Conservation (phyloP, 2,329 filamentous ascomycete genomes). For the Lasiodiplodia hormozganensis region DNA sequence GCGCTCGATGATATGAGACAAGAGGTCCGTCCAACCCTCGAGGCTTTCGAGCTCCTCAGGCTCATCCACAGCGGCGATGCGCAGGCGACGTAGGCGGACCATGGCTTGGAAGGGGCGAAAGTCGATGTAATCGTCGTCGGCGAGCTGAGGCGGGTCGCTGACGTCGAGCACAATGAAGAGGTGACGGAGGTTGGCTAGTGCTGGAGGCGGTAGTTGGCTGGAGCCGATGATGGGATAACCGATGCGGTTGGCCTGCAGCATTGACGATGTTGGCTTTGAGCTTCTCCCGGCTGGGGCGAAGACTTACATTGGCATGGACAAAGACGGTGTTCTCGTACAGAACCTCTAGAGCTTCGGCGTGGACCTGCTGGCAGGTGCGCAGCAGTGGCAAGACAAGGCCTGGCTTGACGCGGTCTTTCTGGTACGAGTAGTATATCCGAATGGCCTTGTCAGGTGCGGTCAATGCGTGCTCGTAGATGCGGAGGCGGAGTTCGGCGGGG, state of each 20-base stretch:
- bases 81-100: slow-evolving; percentile 1
- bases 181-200: neutral
- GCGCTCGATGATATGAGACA: slow-evolving; percentile 22
- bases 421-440: slow-evolving; percentile 23
- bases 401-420: neutral
- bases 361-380: slow-evolving; percentile 39
- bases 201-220: neutral
- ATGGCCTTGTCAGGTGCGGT: slow-evolving; percentile 34
- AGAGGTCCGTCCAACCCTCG: neutral
- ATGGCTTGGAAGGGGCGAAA: slow-evolving; percentile 24
- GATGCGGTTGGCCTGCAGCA: neutral
- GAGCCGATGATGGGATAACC: slow-evolving; percentile 16
- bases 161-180: slow-evolving; percentile 24
- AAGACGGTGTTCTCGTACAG: slow-evolving; percentile 55
- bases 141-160: neutral
- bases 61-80: slow-evolving; percentile 9
- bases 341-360: slow-evolving; percentile 52
- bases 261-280: neutral
- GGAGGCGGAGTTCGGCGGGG: slow-evolving; percentile 53
- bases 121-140: neutral
- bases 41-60: neutral
- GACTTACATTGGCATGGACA: slow-evolving; percentile 12
- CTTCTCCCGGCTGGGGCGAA: neutral
- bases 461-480: slow-evolving; percentile 50
- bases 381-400: slow-evolving; percentile 7